These are phyloP conservation scores for Coemansia guatemalensis DNA, from an alignment of 192 early-diverging fungal genomes.

Conservation along the genomic window DNA sequence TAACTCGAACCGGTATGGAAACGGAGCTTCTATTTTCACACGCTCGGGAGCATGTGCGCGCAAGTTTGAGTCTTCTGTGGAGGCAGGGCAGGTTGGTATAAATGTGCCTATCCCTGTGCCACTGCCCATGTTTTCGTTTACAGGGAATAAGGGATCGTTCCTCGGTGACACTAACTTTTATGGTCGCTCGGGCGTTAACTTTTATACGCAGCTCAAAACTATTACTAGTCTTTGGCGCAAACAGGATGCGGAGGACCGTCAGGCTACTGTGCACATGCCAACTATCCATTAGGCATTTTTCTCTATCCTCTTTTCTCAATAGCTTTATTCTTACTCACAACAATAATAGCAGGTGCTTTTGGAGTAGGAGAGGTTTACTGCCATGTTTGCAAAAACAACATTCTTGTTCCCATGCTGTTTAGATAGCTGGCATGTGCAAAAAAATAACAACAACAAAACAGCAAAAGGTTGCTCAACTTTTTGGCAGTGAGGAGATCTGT, in stretches of 20 bases:
- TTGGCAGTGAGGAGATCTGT: not conserved
- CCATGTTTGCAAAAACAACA: too few species aligned
- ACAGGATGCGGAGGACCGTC: conserved; percentile 68
- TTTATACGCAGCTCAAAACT: conserved; percentile 94
- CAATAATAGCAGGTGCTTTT: conserved; percentile 3
- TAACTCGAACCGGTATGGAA: conserved; percentile 89
- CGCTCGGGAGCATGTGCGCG: conserved; percentile 84
- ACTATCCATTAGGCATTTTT: conserved; percentile 59
- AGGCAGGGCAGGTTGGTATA: conserved; percentile 90
- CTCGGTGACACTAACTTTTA: conserved; percentile 96
- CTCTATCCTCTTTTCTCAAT: too few species aligned
- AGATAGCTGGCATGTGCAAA: not conserved
- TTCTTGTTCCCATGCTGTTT: not conserved
- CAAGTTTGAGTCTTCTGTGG: conserved; percentile 84
- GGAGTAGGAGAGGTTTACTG: not conserved
- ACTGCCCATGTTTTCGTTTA: conserved; percentile 96
- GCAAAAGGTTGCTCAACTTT: too few species aligned
- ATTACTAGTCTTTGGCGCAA: conserved; percentile 92
- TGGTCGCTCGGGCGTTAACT: conserved; percentile 70
- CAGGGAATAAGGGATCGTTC: conserved; percentile 87
- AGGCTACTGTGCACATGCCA: conserved; percentile 87
- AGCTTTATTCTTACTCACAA: not conserved
- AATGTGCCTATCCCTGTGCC: conserved; percentile 95
- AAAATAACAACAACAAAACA: conserved; percentile 4
- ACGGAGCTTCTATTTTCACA: conserved; percentile 87